Base-by-base conservation (phyloP, 352 stramenopile species). In the Phytophthora pinifolia region DNA sequence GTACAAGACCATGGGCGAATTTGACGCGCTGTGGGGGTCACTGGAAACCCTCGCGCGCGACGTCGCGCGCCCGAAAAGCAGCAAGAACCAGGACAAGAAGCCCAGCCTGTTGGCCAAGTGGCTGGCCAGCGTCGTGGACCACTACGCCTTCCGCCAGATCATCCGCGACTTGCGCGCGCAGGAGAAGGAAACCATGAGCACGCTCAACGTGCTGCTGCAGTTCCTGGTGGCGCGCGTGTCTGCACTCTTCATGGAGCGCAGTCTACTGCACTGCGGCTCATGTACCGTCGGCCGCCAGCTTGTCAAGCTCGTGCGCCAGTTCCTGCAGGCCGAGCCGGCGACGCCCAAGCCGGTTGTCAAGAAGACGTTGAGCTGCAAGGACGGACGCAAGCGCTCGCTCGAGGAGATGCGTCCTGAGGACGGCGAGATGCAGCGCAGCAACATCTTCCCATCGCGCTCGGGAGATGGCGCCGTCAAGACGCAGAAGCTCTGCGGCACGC, bases 1-100 rank as follows among this genome's bases (percentile, higher is more conserved):
- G 31, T 92, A 92, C 74, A 90, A 90, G 74, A 86, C 67, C 17
- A 68, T 90, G 66, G 54, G 44, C 62, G 80, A 92, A 42, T 92
- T 92, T 37, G 72, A 89, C 42, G 73, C 71, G 39, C 69, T 92
- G 0, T 92, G 79, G 79, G 54, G 50, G 54, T 68, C 79, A 8
- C 60, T 92, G 36, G 71, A 88, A 58, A 54, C 63, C 35, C 66
- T 92, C 18, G 76, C 67, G 17, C 54, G 48, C n/a, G 71, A 85
- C 36, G 62, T 83, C 53, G 83, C 88, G 64, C 61, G 61, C 30
- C 68, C 59, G 18, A 48, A 62, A 36, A 57, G 51, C 30, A 33
- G 32, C 45, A 53, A 59, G 32, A 22, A 39, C 5, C 46, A 58
- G 7, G 17, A 44, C 5, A 48, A 57, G 44, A 59, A 59, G 25